phyloP scores from a whole-genome alignment of 371 early-diverging fungal genomes.

The Mucor piriformis region DNA sequence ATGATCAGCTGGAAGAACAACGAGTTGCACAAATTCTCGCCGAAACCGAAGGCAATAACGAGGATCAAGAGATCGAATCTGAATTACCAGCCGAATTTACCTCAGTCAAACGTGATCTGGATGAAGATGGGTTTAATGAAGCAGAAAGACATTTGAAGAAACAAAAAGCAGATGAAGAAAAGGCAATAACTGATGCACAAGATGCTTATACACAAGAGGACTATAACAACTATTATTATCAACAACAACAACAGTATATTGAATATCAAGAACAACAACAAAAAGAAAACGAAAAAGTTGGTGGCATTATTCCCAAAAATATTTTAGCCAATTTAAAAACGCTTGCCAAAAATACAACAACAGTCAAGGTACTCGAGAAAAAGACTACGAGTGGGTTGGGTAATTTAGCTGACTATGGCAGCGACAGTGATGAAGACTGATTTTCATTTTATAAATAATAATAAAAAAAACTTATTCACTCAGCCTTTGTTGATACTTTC shows the following conservation, averaged over 20 bases:
- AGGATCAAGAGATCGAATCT: constrained; percentile 57
- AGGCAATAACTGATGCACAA: constrained; percentile 4
- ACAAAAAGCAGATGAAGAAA: constrained; percentile 37
- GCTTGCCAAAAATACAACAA: constrained; percentile 19
- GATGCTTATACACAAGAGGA: constrained; percentile 34
- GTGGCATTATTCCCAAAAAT: constrained; percentile 44
- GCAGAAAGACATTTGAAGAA: constrained; percentile 44
- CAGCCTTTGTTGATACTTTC: constrained; percentile 22
- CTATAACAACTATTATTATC: constrained; percentile 18
- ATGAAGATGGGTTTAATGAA: constrained; percentile 42
- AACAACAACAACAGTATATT: constrained; percentile 16
- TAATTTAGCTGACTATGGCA: constrained; percentile 46
- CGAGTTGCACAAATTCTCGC: constrained; percentile 30
- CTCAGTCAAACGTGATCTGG: constrained; percentile 34
- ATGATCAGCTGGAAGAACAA: constrained; percentile 5
- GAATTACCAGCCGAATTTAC: constrained; percentile 68
- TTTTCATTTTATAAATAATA: constrained; percentile 5
- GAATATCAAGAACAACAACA: constrained; percentile 14
- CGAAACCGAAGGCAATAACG: constrained; percentile 52
- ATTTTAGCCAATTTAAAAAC: constrained; percentile 37
- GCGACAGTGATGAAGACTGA: constrained; percentile 43
- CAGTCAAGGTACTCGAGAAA: neutral
- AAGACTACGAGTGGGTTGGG: constrained; percentile 21
- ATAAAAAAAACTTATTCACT: constrained; percentile 22
- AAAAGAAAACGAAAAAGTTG: constrained; percentile 18